Conservation (phyloP, 2,329 filamentous ascomycete genomes). For the Cytospora leucostoma region DNA sequence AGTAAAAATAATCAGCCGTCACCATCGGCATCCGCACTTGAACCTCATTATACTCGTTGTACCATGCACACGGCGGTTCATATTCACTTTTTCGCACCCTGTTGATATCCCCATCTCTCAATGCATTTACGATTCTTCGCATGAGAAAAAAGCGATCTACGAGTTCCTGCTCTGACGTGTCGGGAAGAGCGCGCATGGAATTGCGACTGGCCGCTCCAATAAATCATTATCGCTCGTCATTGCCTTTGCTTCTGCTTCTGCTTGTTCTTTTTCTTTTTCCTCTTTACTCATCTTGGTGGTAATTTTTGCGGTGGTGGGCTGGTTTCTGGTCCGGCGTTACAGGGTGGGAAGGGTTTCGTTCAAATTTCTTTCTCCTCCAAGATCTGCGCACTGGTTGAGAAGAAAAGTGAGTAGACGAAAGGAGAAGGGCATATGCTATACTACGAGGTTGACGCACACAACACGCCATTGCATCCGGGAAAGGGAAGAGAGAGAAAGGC, state of each 20-base stretch:
- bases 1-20: constrained; percentile 15
- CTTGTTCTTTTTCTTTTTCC: constrained; percentile 1
- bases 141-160: constrained; percentile 27
- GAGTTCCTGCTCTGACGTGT: constrained; percentile 17
- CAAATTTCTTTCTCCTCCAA: not conserved
- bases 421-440: constrained; percentile 7
- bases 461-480: constrained; percentile 2
- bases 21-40: not conserved
- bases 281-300: constrained; percentile 6
- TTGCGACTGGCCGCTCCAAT: constrained; percentile 4
- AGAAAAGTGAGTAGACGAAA: not conserved
- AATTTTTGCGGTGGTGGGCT: constrained; percentile 13
- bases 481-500: not conserved
- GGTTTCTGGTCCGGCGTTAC: constrained; percentile 23
- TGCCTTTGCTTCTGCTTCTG: constrained; percentile 16
- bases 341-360: not conserved
- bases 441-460: constrained; percentile 8
- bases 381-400: not conserved
- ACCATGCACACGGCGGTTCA: constrained; percentile 19
- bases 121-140: constrained; percentile 25
- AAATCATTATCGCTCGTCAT: not conserved
- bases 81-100: constrained; percentile 13
- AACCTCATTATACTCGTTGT: constrained; percentile 15
- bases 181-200: constrained; percentile 9
- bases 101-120: constrained; percentile 26